Base-by-base conservation (phyloP, 2,329 filamentous ascomycete species). In the Xylariaceae sp. region DNA sequence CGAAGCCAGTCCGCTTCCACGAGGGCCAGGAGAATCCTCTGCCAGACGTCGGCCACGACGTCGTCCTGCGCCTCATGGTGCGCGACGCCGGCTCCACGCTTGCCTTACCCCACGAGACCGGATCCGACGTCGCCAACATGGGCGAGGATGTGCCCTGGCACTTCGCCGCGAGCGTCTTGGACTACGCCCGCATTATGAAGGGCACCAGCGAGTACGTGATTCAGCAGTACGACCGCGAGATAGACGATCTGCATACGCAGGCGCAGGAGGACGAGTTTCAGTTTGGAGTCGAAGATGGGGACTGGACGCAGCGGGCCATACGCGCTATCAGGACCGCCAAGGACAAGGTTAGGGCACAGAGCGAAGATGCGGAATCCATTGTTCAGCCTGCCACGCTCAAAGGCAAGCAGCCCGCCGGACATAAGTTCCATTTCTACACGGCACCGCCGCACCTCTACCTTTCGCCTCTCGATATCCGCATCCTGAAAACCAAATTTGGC, bases 141-240 rank as follows among this genome's bases (percentile, higher is more conserved):
- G 82, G 82, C 9, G 85, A 93, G 46, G 88, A 92, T 63, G 83
- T 97, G 34, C 94, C 94, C 0, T 99, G 94, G 94, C 90, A 95
- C 69, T 91, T 94, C 71, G 90, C 90, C 6, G 91, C 90, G 10
- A 95, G 96, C 63, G 91, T 96, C 34, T 81, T 95, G 66, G 94
- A 99, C 67, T 99, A 97, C 70, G 90, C 92, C 14, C 84, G 92
- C 38, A 87, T 97, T 50, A 96, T 99, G 89, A 96, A 93, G 67
- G 94, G 92, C 6, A 93, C 90, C 5, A 84, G 88, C 62, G 85
- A 88, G 33, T 99, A 99, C 67, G 93, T 99, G 87, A 68, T 76
- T 12, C 78, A 83, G 48, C 89, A 97, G 66, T 93, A 87, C 61
- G 84, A 95, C 56, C 75, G 82, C 36, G 93, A 97, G 67, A 85